These are phyloP conservation scores for Lichina pygmaea DNA, from an alignment of 495 filamentous ascomycete genomes.

Conservation along the genomic window DNA sequence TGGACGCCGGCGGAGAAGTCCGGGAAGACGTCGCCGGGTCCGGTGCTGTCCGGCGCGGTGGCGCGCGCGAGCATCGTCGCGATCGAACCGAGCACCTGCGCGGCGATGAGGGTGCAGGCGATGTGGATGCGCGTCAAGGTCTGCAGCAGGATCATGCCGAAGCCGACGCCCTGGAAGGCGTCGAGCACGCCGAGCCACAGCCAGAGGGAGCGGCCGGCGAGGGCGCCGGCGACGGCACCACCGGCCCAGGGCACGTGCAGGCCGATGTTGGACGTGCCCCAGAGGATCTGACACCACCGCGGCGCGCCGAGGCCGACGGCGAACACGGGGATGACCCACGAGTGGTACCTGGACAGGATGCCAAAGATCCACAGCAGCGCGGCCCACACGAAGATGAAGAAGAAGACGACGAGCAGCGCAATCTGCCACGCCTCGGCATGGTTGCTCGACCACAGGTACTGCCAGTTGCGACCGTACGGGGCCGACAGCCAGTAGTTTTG, in stretches of 20 bases:
- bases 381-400: slow-evolving; percentile 21
- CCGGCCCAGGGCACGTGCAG: slow-evolving; percentile 23
- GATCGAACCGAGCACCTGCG: slow-evolving; percentile 10
- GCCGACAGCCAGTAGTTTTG: slow-evolving; percentile 39
- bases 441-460: slow-evolving; percentile 19
- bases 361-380: slow-evolving; percentile 15
- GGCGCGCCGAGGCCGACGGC: slow-evolving; percentile 23
- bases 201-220: slow-evolving; percentile 22
- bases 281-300: slow-evolving; percentile 25
- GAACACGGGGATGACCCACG: slow-evolving; percentile 23
- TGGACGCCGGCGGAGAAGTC: not conserved
- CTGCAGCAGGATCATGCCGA: slow-evolving; percentile 24
- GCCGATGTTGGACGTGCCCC: slow-evolving; percentile 21
- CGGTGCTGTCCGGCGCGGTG: slow-evolving; percentile 20
- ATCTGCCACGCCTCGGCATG: slow-evolving; percentile 20
- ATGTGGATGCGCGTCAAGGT: slow-evolving; percentile 23
- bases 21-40: slow-evolving; percentile 9
- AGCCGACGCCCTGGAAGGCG: slow-evolving; percentile 21
- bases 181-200: slow-evolving; percentile 24
- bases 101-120: slow-evolving; percentile 17
- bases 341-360: slow-evolving; percentile 18
- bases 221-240: slow-evolving; percentile 15
- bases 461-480: slow-evolving; percentile 15
- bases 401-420: slow-evolving; percentile 15
- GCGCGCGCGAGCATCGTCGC: slow-evolving; percentile 21